Percentiles rank a stretch among this genome's conserved stretches.
phyloP scores from a whole-genome alignment of 805 yeast genomes.

The Candida palmyrensis region DNA sequence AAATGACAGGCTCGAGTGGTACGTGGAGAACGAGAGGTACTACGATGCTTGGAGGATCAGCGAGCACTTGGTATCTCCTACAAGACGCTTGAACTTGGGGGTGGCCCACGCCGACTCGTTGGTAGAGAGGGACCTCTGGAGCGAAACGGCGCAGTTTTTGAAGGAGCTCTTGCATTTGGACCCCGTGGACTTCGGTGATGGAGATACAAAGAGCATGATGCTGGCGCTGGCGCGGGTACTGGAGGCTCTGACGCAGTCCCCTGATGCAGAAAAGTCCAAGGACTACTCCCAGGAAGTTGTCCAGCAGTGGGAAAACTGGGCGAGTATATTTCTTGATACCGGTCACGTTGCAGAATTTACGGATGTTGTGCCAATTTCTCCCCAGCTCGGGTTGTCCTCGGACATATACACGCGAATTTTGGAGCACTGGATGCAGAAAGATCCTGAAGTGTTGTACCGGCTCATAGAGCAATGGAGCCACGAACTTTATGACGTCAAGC shows the following conservation, averaged over 20 bases:
- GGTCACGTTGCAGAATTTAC: constrained; percentile 45
- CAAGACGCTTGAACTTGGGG: constrained; percentile 57
- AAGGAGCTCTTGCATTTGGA: constrained; percentile 14
- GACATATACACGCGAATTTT: constrained; percentile 40
- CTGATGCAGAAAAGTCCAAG: constrained; percentile 11
- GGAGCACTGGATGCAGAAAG: constrained; percentile 39
- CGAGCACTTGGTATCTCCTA: constrained; percentile 45
- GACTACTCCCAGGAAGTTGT: constrained; percentile 19
- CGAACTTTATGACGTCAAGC: constrained; percentile 42
- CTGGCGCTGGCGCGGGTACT: too few species aligned
- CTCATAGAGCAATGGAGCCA: constrained; percentile 56
- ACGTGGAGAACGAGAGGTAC: constrained; percentile 45
- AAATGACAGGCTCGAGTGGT: constrained; percentile 73
- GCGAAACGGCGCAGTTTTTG: constrained; percentile 48
- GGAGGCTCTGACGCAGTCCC: constrained; percentile 12
- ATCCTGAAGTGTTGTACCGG: constrained; percentile 30
- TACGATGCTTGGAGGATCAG: constrained; percentile 79
- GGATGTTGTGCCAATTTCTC: constrained; percentile 48
- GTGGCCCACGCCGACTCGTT: constrained; percentile 45
- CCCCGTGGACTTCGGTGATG: constrained; percentile 18
- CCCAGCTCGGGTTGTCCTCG: constrained; percentile 28
- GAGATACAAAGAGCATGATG: constrained; percentile 27
- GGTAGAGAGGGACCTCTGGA: constrained; percentile 47
- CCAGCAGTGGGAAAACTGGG: constrained; percentile 62
- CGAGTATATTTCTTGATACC: constrained; percentile 45